Conservation (phyloP, 108 stramenopile genomes). For the Stephanodiscus triporus region DNA sequence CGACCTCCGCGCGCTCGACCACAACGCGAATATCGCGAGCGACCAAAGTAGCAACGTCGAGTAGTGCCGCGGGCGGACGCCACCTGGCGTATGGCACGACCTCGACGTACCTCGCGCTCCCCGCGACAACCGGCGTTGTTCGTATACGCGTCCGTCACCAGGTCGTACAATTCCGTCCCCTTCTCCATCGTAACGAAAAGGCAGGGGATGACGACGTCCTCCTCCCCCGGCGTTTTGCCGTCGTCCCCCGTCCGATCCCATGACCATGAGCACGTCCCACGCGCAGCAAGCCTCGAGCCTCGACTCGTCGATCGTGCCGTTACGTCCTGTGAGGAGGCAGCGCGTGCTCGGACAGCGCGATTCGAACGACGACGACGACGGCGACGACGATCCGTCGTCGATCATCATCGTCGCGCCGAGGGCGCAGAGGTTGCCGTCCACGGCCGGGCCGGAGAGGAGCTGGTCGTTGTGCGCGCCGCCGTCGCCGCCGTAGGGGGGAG, state of each 20-base stretch:
- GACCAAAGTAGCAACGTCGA: conserved; percentile 68
- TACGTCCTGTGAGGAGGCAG: conserved; percentile 71
- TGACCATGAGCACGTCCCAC: conserved; percentile 76
- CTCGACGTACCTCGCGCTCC: conserved; percentile 13
- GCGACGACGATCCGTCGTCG: neutral
- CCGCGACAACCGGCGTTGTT: neutral
- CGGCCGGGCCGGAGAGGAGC: conserved; percentile 55
- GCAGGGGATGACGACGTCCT: conserved; percentile 41
- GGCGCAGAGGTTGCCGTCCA: conserved; percentile 65
- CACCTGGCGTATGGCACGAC: conserved; percentile 48
- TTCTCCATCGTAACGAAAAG: conserved; percentile 79
- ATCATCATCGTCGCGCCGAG: neutral
- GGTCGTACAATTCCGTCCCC: conserved; percentile 44
- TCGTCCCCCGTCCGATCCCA: conserved; percentile 53
- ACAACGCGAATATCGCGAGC: conserved; percentile 68
- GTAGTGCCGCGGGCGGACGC: conserved; percentile 60
- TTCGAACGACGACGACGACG: conserved; percentile 25
- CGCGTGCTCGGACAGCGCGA: conserved; percentile 64
- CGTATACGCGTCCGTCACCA: conserved; percentile 11
- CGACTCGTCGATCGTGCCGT: conserved; percentile 20
- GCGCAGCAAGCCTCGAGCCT: conserved; percentile 82
- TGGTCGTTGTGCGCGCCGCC: conserved; percentile 49
- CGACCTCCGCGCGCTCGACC: conserved; percentile 59
- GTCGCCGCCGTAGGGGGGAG: conserved; percentile 58
- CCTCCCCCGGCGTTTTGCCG: conserved; percentile 40